Percentiles rank a stretch among this genome's conserved stretches.
These are phyloP conservation scores for Osmanthus fragrans DNA, from an alignment of 257 asterid genomes.

Conservation along the genomic window DNA sequence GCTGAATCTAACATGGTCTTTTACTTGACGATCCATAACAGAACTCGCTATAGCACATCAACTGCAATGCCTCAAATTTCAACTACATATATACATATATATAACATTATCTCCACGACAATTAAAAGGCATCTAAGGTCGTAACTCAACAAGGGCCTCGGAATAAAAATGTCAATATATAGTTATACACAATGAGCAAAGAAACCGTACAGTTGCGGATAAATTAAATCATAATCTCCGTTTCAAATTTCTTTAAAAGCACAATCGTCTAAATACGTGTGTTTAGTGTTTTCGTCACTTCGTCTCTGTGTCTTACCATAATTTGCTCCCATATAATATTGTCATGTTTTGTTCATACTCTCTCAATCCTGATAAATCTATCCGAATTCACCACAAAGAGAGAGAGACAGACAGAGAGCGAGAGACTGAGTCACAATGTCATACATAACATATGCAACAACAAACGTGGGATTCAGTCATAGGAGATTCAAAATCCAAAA, in stretches of 20 bases:
- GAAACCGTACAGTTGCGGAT: neutral
- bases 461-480: slow-evolving; percentile 33
- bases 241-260: neutral
- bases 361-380: neutral
- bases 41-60: slow-evolving; percentile 23
- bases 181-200: neutral
- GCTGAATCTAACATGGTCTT: slow-evolving; percentile 42
- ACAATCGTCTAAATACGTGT: neutral
- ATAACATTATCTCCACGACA: neutral
- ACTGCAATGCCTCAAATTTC: slow-evolving; percentile 18
- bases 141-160: neutral
- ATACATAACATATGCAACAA: neutral
- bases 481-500: slow-evolving; percentile 15
- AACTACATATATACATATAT: neutral
- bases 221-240: neutral
- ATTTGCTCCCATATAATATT: neutral
- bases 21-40: slow-evolving; percentile 39
- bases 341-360: neutral
- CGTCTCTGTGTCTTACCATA: neutral
- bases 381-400: neutral
- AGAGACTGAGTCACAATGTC: neutral
- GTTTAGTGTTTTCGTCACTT: neutral
- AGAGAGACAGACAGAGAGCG: too few relatives aligned
- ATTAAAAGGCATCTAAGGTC: neutral
- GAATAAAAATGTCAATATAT: neutral